Evolutionary conservation across 2,329 filamentous ascomycete species (phyloP), one percentile per base, ranked within the genome.

Genomic region (Grosmannia serpens): DNA sequence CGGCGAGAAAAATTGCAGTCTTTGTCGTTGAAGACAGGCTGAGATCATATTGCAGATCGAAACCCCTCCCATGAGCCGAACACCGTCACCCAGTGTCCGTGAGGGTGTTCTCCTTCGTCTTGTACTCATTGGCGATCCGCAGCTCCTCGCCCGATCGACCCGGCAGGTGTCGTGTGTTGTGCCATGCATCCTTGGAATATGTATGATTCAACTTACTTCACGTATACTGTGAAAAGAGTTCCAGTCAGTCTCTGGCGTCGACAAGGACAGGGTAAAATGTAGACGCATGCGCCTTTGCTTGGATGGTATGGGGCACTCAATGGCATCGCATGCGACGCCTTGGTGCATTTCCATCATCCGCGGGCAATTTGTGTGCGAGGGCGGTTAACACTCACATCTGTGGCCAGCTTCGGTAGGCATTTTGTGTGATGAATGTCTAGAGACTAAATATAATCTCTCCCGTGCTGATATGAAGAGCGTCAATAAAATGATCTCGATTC

Each of bases 381-480:
- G 13, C 20, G 15, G 13, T 38, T 13, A 35, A 58, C 67, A 88
- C 88, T 88, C 79, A 92, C 88, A 81, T 87, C 88, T 85, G 85
- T 91, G 87, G 79, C 88, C 88, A 74, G 86, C 81, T 84, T 89
- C 87, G 74, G 88, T 86, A 87, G 87, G 84, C 88, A 94, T 94
- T 77, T 83, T 91, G 86, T 55, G 53, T 57, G 59, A 55, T 61
- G 52, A 78, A 78, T 58, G 46, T 60, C 22, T 55, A 56, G 60
- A 53, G 58, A 60, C 58, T 54, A 26, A 59, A 53, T 50, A 53
- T 44, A 56, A 55, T 60, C 52, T 55, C 52, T 58, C 56, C 59
- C 27, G 55, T 51, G 27, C 54, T 57, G 31, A 67, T 71, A 70
- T 69, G 69, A 3, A 41, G 13, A 52, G 47, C 24, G 49, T 53